Conservation (phyloP, 257 asterid species). For the Echites panduratus region DNA sequence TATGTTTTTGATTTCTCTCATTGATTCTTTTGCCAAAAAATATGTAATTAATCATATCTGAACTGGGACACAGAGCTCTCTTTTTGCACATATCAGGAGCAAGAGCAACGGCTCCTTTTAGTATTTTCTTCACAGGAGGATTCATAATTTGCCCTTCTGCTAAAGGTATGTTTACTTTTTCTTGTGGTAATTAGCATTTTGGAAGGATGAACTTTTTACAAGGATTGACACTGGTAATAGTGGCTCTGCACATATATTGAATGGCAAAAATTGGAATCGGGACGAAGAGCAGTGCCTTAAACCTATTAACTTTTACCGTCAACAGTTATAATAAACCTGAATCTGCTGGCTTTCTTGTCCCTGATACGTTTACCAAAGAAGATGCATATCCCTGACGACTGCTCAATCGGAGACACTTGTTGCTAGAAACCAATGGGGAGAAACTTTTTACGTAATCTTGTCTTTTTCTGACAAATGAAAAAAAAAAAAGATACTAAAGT, state of each 20-base stretch:
- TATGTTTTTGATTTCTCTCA: neutral
- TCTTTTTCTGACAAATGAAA: neutral
- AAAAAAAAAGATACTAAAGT: too few species aligned
- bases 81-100: neutral
- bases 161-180: neutral
- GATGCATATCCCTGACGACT: neutral
- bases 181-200: neutral
- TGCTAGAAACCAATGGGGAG: too few species aligned
- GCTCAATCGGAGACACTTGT: neutral
- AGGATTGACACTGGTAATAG: neutral
- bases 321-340: neutral
- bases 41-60: neutral
- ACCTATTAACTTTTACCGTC: neutral
- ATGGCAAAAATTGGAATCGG: neutral
- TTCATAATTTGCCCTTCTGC: neutral
- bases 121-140: neutral
- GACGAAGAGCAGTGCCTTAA: neutral
- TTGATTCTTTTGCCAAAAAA: conserved; percentile 3
- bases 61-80: neutral
- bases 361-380: neutral
- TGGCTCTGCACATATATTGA: neutral
- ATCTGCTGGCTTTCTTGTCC: neutral
- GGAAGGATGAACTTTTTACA: neutral
- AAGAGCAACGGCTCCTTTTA: neutral
- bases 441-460: neutral